Evolutionary conservation across 2,329 filamentous ascomycete species (phyloP).

Genomic region (Nigrospora oryzae): DNA sequence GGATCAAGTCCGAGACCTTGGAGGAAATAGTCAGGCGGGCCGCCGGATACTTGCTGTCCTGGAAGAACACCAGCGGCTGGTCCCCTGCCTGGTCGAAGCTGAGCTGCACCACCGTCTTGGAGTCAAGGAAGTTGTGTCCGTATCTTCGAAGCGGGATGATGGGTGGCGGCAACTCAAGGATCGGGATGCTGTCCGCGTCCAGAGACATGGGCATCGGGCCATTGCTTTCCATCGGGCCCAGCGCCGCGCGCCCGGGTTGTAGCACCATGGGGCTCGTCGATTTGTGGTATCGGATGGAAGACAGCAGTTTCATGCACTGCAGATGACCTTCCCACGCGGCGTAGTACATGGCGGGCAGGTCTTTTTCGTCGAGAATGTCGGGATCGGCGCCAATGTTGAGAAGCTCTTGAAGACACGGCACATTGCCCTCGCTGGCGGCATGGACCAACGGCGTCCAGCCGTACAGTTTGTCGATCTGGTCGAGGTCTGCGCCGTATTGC

Average conservation of each 20-base stretch:
- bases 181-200: slow-evolving; percentile 82
- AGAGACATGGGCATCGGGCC: slow-evolving; percentile 54
- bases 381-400: slow-evolving; percentile 72
- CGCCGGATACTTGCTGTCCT: slow-evolving; percentile 92
- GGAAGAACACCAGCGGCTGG: slow-evolving; percentile 84
- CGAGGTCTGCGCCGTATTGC: slow-evolving; percentile 78
- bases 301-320: slow-evolving; percentile 85
- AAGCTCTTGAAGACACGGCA: slow-evolving; percentile 75
- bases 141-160: slow-evolving; percentile 93
- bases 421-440: slow-evolving; percentile 91
- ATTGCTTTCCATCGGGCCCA: slow-evolving; percentile 35
- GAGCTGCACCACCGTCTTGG: slow-evolving; percentile 91
- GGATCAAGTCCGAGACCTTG: slow-evolving; percentile 91
- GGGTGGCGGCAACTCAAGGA: slow-evolving; percentile 84
- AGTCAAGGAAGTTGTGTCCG: slow-evolving; percentile 96
- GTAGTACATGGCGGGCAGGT: slow-evolving; percentile 92
- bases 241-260: slow-evolving; percentile 24
- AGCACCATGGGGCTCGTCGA: slow-evolving; percentile 29
- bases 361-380: slow-evolving; percentile 82
- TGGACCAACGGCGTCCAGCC: slow-evolving; percentile 97
- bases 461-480: slow-evolving; percentile 92
- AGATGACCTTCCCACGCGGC: slow-evolving; percentile 96
- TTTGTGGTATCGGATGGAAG: slow-evolving; percentile 42
- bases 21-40: slow-evolving; percentile 93
- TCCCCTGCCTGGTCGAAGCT: slow-evolving; percentile 73